Evolutionary conservation across 164 flowering plant species (phyloP).

Genomic region (Liriodendron chinense): DNA sequence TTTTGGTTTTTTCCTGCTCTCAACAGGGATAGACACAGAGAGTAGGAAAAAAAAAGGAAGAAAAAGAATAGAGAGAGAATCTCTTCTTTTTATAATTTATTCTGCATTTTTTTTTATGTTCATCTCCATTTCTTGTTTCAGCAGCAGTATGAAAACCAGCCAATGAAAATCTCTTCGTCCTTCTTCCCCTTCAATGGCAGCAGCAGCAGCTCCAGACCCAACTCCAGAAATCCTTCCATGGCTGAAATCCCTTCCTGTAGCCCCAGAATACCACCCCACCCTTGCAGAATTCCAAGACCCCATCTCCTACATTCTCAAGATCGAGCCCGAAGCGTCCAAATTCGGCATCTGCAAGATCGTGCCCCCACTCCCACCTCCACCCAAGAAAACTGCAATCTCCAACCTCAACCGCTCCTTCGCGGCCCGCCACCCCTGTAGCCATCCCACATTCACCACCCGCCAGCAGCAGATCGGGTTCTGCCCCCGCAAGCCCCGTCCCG

Average conservation of each 20-base stretch:
- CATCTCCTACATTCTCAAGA: conserved; percentile 91
- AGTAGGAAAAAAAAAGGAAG: too few species aligned
- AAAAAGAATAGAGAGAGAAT: too few species aligned
- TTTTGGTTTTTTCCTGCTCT: background rate
- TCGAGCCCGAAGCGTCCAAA: conserved; percentile 86
- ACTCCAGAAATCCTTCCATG: conserved; percentile 64
- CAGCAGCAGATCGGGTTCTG: conserved; percentile 98
- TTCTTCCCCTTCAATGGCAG: conserved; percentile 7
- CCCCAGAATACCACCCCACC: conserved; percentile 91
- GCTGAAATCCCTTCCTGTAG: conserved; percentile 81
- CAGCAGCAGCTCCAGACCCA: conserved; percentile 25
- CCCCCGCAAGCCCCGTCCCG: conserved; percentile 74
- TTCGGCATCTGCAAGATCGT: conserved; percentile 98
- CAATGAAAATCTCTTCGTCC: background rate
- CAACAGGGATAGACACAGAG: too few species aligned
- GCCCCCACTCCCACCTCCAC: conserved; percentile 73
- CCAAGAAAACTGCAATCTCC: conserved; percentile 61
- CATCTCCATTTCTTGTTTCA: too few species aligned
- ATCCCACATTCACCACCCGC: conserved; percentile 85
- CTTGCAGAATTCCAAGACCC: conserved; percentile 92
- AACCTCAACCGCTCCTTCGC: conserved; percentile 74
- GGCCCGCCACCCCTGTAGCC: conserved; percentile 30
- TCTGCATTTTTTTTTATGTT: background rate
- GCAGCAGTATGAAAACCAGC: background rate
- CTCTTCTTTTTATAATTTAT: background rate